Percentiles rank a stretch among this genome's conserved stretches.
phyloP scores from a whole-genome alignment of 2,329 filamentous ascomycete species.

The Diaporthe ampelina region DNA sequence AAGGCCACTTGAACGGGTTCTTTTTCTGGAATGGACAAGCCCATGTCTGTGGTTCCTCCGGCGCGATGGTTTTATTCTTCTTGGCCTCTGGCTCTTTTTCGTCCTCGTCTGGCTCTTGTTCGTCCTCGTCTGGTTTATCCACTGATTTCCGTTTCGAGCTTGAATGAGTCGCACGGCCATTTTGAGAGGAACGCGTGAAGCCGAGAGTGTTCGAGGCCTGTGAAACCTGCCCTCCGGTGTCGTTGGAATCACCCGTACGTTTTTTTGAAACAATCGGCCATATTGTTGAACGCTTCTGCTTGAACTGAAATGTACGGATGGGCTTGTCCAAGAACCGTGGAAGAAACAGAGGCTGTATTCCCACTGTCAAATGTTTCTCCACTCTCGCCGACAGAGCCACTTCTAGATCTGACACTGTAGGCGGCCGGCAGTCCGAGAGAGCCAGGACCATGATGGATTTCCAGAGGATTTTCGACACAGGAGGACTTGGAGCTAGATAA shows the following conservation, averaged over 20 bases:
- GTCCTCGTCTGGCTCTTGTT: background rate
- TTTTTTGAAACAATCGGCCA: background rate
- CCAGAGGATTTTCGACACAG: too few species aligned
- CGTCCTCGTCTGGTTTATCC: too few species aligned
- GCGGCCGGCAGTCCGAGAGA: background rate
- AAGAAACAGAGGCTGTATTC: background rate
- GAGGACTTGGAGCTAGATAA: too few species aligned
- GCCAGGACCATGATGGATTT: too few species aligned
- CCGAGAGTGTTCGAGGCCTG: background rate
- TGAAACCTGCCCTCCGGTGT: background rate
- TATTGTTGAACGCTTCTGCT: background rate
- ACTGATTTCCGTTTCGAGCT: background rate
- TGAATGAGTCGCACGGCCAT: background rate
- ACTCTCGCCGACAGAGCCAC: background rate
- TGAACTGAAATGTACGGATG: background rate
- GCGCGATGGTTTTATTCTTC: background rate
- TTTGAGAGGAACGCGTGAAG: background rate
- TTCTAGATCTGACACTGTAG: background rate
- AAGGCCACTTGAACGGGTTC: slow-evolving; percentile 11
- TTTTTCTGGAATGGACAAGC: slow-evolving; percentile 32
- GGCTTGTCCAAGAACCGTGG: background rate
- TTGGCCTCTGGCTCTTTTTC: slow-evolving; percentile 4
- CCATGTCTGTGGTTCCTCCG: background rate
- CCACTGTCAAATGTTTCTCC: background rate
- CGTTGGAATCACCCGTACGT: background rate